Evolutionary conservation across 805 yeast genomes (phyloP).

Genomic region (Starmera dryadoides): DNA sequence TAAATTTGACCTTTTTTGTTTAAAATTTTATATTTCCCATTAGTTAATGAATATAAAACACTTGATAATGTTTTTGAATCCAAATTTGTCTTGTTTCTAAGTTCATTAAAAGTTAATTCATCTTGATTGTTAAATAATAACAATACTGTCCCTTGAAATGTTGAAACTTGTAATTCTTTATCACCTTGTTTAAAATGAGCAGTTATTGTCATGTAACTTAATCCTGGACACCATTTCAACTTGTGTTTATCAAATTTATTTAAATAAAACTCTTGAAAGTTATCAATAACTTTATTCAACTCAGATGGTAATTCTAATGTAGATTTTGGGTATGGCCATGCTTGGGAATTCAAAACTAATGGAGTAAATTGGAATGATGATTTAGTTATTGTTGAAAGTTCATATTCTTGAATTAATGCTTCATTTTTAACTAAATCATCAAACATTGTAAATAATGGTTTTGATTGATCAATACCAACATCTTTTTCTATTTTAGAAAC

Average conservation of each 20-base stretch:
- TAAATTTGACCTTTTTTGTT: constrained; percentile 6
- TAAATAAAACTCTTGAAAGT: constrained; percentile 10
- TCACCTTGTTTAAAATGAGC: constrained; percentile 9
- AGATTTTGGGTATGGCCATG: constrained; percentile 14
- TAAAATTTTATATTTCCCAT: constrained; percentile 14
- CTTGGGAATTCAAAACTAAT: constrained; percentile 8
- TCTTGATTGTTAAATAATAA: constrained; percentile 13
- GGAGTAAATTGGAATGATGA: constrained; percentile 10
- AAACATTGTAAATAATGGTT: constrained; percentile 12
- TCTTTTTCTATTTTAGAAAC: constrained; percentile 7
- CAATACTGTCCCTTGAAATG: constrained; percentile 13
- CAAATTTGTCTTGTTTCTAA: constrained; percentile 6
- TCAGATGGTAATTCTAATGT: constrained; percentile 6
- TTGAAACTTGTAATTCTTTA: constrained; percentile 13
- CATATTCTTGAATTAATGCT: background rate
- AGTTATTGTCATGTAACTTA: constrained; percentile 14
- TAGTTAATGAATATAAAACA: constrained; percentile 16
- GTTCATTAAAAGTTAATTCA: constrained; percentile 7
- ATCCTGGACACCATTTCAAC: constrained; percentile 13
- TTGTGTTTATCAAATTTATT: constrained; percentile 4
- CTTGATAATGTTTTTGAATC: constrained; percentile 11
- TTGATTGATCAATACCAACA: constrained; percentile 9
- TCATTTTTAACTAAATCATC: constrained; percentile 9
- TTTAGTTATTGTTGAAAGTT: background rate
- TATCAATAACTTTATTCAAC: constrained; percentile 1